Conservation (phyloP, 257 asterid species). For the Solanum appendiculatum region DNA sequence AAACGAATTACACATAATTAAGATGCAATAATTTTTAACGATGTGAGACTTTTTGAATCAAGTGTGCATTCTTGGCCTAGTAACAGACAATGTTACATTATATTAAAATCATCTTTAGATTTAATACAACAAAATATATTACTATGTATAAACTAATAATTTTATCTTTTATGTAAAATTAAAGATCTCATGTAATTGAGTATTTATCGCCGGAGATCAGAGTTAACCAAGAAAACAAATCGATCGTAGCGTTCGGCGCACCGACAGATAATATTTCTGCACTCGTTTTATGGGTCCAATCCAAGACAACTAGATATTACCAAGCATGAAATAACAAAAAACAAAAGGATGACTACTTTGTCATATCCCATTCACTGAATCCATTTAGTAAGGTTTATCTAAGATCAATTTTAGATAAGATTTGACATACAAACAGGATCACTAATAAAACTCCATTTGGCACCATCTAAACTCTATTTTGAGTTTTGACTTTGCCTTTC, state of each 20-base stretch:
- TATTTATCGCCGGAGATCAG: neutral
- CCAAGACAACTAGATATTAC: neutral
- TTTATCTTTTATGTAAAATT: no score
- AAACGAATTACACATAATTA: no score
- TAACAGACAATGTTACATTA: no score
- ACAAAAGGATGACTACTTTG: neutral
- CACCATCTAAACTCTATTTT: neutral
- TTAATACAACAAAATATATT: no score
- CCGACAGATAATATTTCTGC: neutral
- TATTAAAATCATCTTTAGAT: no score
- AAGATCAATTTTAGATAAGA: neutral
- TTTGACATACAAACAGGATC: neutral
- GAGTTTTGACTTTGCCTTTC: neutral
- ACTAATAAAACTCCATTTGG: neutral
- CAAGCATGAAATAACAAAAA: neutral
- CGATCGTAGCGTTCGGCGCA: neutral
- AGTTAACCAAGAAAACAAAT: neutral
- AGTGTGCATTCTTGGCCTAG: no score
- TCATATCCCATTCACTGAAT: neutral
- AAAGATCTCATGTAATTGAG: neutral
- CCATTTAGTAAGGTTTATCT: neutral
- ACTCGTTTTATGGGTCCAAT: neutral
- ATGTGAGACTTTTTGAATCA: no score
- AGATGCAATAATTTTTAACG: no score
- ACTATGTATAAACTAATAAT: no score